Evolutionary conservation across 352 stramenopile genomes (phyloP), one percentile per base, ranked within the genome.

Genomic region (Phytophthora sp.): DNA sequence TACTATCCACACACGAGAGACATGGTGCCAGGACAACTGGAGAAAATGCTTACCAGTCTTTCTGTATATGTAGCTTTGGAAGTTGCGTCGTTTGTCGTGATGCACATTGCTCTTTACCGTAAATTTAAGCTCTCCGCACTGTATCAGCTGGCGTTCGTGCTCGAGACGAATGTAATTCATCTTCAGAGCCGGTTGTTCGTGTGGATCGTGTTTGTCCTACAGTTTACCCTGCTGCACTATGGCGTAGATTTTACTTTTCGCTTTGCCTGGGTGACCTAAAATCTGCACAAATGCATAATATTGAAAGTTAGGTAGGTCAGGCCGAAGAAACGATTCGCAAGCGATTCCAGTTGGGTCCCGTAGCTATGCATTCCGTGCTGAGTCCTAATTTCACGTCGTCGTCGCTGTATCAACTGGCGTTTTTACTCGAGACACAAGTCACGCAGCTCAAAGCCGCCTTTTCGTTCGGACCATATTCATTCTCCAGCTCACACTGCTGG

Each of bases 381-480:
- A 30, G 51, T 20, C n/a, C 21, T 0, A 39, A 27, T 23, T 69
- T 76, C 18, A 50, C 27, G 10, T 57, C 62, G 15, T 52, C 49
- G 5, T 31, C 54, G 23, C n/a, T 67, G 2, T 63, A 63, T 27
- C 37, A 43, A 24, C 7, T 44, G 5, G 70, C 55, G 5, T 76
- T 79, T 30, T 62, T 79, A 21, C 55, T 79, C 1, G 66, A 79
- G 54, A 67, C 23, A 0, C 62, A 75, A n/a, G 17, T n/a, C 0
- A 20, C 39, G 21, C 43, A 60, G 12, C 23, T 23, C 42, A 50
- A 12, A 50, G 11, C 24, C 24, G 42, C 4, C 2, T 50, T 23
- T 50, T 50, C 24, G 10, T 50, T 26, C 35, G 38, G 49, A 37
- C 46, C 30, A 23, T 46, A 8, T 57, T 57, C 24, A 48, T 57